Evolutionary conservation across 2,329 filamentous ascomycete genomes (phyloP), one percentile per base, ranked within the genome.

Genomic region (Clarireedia hainanense): DNA sequence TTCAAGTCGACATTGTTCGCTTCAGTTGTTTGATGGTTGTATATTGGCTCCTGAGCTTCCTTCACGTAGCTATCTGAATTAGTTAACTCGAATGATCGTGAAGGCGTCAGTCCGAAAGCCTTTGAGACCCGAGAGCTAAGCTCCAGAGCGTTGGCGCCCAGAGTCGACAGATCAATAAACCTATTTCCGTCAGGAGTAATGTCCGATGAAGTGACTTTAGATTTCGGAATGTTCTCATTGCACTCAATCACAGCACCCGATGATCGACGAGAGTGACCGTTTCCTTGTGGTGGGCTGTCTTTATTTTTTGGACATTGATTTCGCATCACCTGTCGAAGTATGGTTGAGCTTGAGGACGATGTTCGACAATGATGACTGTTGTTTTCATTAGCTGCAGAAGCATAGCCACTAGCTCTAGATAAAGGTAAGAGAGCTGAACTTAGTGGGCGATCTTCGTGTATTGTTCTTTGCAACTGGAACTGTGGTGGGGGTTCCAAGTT

Each of bases 401-500:
- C 37, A 37, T 37, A 26, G 46, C 57, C 47, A n/a, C 46, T 36
- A 14, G 50, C 42, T 24, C 43, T 51, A 23, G 55, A 37, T 14
- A 52, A 47, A 40, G 57, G 59, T 14, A 54, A 48, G 12, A 60
- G 39, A 12, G 52, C 62, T 24, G 58, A 54, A 43, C 62, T 61
- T 46, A 64, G 58, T 14, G 63, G 60, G 12, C 62, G 61, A 49
- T 67, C 65, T 58, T 69, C 65, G 26, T 61, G 63, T 52, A 66
- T 66, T 26, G 65, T 64, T 45, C 61, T 65, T 17, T 64, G 61
- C 26, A 67, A 56, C n/a, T 58, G 61, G 52, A 68, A 68, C 17
- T 58, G 58, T 15, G 67, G 64, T 37, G 63, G 65, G n/a, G 60
- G 62, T 26, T 61, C 55, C 40, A 49, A 14, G 17, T 53, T 52